Evolutionary conservation across 129 eudicot genomes (phyloP), one percentile per base, ranked within the genome.

Genomic region (Dittrichia graveolens): DNA sequence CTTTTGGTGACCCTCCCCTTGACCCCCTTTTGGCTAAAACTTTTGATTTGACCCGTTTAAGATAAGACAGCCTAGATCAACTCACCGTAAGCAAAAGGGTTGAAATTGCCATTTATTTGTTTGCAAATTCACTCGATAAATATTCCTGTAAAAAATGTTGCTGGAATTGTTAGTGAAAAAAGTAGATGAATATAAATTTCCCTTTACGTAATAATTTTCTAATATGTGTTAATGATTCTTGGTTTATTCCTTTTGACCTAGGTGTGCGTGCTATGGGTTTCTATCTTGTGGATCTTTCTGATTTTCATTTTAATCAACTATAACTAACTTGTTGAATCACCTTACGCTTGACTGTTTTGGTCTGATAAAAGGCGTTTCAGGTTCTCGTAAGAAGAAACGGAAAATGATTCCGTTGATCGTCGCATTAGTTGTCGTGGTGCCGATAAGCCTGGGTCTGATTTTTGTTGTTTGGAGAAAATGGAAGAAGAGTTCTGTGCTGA

Each of bases 371-470:
- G 72, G 67, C 4, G 73, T 72, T 71, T 44, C 82, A 71, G 82
- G 65, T 53, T 52, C 72, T 34, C 67, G 12, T 35, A 78, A 78
- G 73, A 78, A 78, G 72, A 71, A 78, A 43, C 14, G 12, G 5
- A 77, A 69, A 69, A 31, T 78, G 38, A 54, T 78, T 5, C 73
- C 77, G 0, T 78, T 81, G 59, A 31, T 75, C 35, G 34, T 69
- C 14, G 54, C 71, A 40, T 49, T 52, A 50, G 44, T 55, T 19
- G 37, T 37, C 0, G 78, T 67, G 41, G 7, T 58, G 16, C 43
- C 52, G 9, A 55, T 77, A 15, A 65, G 69, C 49, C 4, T 77
- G 13, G 65, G 82, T 55, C 38, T 84, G 44, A 13, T 58, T 24
- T 59, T 80, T 5, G 4, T 61, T 37, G 4, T 68, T 47, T 72